A percentile compares a stretch with the other conserved stretches of the same genome.
Evolutionary conservation across 2,329 filamentous ascomycete species (phyloP).

Genomic region (Pseudocercospora pini-densiflorae): DNA sequence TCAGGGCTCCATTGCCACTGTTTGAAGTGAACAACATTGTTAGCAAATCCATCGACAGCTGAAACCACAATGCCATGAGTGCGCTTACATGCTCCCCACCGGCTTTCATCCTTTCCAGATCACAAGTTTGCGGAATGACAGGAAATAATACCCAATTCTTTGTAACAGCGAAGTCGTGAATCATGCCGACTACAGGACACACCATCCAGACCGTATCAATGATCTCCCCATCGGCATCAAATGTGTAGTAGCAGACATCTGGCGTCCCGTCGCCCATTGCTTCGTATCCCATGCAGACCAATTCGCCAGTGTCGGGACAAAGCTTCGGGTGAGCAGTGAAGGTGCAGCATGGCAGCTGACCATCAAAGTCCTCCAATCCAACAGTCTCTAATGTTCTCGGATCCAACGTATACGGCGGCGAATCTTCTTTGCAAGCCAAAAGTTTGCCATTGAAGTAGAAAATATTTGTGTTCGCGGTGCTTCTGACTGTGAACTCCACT

Average conservation of each 20-base stretch:
- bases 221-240: not conserved
- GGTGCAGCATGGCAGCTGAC: not conserved
- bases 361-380: not conserved
- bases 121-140: not conserved
- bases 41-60: too few relatives aligned
- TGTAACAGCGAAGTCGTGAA: not conserved
- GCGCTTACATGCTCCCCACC: not conserved
- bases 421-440: constrained; percentile 1
- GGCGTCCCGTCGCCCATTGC: not conserved
- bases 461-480: not conserved
- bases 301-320: not conserved
- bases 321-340: not conserved
- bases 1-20: not conserved
- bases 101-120: not conserved
- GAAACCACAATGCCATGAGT: too few relatives aligned
- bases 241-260: constrained; percentile 1
- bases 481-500: constrained; percentile 3
- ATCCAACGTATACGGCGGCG: not conserved
- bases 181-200: not conserved
- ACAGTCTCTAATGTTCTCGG: not conserved
- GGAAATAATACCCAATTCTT: not conserved
- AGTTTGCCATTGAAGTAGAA: constrained; percentile 4
- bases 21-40: too few relatives aligned
- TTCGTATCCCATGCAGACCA: constrained; percentile 3
- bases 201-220: not conserved